Evolutionary conservation across 371 early-diverging fungal species (phyloP).

Genomic region (Mucor irregularis): DNA sequence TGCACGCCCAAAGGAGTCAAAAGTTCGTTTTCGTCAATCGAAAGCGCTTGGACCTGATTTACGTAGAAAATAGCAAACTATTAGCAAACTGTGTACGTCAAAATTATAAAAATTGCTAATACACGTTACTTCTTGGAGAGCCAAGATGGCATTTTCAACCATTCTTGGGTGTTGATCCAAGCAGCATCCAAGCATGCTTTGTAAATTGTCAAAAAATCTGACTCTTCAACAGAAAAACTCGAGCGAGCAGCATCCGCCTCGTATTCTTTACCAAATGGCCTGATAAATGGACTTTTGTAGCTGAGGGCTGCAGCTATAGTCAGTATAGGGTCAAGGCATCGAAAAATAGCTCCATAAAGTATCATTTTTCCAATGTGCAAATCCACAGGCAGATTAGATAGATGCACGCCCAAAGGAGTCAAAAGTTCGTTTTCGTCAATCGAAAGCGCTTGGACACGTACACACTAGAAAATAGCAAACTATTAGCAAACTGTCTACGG

Average conservation of each 20-base stretch:
- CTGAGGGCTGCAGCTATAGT: slow-evolving; percentile 81
- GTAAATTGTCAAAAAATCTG: slow-evolving; percentile 78
- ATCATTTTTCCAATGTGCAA: slow-evolving; percentile 89
- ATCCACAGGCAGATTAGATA: slow-evolving; percentile 87
- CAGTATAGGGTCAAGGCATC: slow-evolving; percentile 79
- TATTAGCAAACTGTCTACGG: too few species aligned
- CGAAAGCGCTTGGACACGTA: slow-evolving; percentile 48
- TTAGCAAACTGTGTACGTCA: too few species aligned
- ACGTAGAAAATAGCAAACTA: too few species aligned
- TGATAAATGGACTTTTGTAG: slow-evolving; percentile 70
- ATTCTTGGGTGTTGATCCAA: slow-evolving; percentile 68
- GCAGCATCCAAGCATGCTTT: slow-evolving; percentile 75
- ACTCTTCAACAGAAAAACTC: slow-evolving; percentile 50
- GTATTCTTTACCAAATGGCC: slow-evolving; percentile 72
- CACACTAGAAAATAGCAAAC: too few species aligned
- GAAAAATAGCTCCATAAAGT: slow-evolving; percentile 77
- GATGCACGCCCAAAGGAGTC: slow-evolving; percentile 87
- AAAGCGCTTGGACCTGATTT: slow-evolving; percentile 49
- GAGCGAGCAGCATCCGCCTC: slow-evolving; percentile 59
- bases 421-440: slow-evolving; percentile 60
- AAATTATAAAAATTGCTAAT: neutral
- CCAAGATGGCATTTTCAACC: slow-evolving; percentile 65
- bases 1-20: slow-evolving; percentile 91
- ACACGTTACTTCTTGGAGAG: slow-evolving; percentile 54
- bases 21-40: slow-evolving; percentile 48